These are phyloP conservation scores for Apophysomyces ossiformis DNA, from an alignment of 371 early-diverging fungal species.

Conservation along the genomic window DNA sequence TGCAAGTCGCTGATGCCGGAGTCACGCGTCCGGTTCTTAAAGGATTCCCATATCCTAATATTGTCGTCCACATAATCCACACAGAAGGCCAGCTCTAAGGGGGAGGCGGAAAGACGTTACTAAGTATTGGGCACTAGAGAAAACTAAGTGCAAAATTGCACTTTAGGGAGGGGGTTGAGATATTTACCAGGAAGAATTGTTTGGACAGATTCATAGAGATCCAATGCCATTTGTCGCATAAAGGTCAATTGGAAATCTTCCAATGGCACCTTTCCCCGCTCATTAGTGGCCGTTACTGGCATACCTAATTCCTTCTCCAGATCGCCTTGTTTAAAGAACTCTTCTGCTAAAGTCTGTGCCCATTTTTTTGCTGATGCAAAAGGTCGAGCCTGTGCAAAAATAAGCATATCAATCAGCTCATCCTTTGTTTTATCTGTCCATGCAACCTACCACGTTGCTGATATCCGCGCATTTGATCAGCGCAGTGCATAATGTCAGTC, in stretches of 20 bases:
- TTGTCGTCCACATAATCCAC: constrained; percentile 1
- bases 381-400: constrained; percentile 52
- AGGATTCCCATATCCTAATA: constrained; percentile 7
- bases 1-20: not conserved
- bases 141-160: too few species aligned
- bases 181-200: constrained; percentile 30
- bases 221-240: constrained; percentile 66
- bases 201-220: constrained; percentile 59
- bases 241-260: constrained; percentile 71
- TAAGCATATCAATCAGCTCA: not conserved
- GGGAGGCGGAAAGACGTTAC: too few species aligned
- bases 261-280: constrained; percentile 51
- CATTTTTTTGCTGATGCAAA: constrained; percentile 56
- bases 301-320: constrained; percentile 61
- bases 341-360: constrained; percentile 60
- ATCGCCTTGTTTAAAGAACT: constrained; percentile 64
- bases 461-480: constrained; percentile 85
- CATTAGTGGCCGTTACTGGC: constrained; percentile 56
- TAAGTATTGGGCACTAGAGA: too few species aligned
- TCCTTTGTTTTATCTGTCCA: not conserved
- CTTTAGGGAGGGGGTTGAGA: not conserved
- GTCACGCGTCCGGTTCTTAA: not conserved
- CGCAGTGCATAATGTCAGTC: constrained; percentile 61
- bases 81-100: constrained; percentile 3
- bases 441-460: constrained; percentile 61